Conservation (phyloP, 805 yeast genomes). For the Ogataea trehaloabstinens region DNA sequence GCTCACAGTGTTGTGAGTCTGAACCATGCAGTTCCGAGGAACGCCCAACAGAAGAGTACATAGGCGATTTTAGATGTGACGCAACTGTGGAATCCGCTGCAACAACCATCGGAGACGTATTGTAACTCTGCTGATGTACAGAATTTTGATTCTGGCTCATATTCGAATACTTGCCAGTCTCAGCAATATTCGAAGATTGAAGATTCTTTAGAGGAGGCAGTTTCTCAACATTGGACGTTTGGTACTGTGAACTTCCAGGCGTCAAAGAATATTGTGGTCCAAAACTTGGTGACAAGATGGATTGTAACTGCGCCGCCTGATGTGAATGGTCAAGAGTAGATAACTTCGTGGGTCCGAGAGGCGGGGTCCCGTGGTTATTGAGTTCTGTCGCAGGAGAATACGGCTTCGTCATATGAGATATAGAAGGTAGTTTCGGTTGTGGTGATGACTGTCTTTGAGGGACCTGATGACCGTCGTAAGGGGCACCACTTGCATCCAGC, state of each 20-base stretch:
- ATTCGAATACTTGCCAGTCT: slow-evolving; percentile 2
- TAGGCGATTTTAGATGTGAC: slow-evolving; percentile 1
- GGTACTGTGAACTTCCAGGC: slow-evolving; percentile 12
- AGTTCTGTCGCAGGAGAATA: slow-evolving; percentile 33
- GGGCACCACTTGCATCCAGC: slow-evolving; percentile 22
- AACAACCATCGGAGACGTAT: slow-evolving; percentile 15
- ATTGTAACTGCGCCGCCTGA: slow-evolving; percentile 20
- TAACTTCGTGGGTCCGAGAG: slow-evolving; percentile 24
- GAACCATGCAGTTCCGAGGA: slow-evolving; percentile 8
- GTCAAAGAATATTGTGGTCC: slow-evolving; percentile 31
- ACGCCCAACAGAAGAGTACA: neutral
- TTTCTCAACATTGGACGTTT: slow-evolving; percentile 14
- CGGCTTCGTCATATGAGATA: slow-evolving; percentile 24
- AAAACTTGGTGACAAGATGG: slow-evolving; percentile 30
- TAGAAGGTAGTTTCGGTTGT: slow-evolving; percentile 26
- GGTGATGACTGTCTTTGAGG: slow-evolving; percentile 18
- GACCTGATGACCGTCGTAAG: slow-evolving; percentile 19
- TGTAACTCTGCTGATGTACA: slow-evolving; percentile 9
- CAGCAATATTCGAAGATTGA: slow-evolving; percentile 5
- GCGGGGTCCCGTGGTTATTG: slow-evolving; percentile 22
- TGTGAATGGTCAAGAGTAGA: slow-evolving; percentile 20
- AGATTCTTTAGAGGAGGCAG: slow-evolving; percentile 24
- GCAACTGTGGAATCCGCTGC: slow-evolving; percentile 10
- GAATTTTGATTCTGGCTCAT: slow-evolving; percentile 4
- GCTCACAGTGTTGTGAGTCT: slow-evolving; percentile 16